Percentiles rank a stretch among this genome's conserved stretches.
Conservation (phyloP, 352 stramenopile species). For the Phytophthora gonapodyides region DNA sequence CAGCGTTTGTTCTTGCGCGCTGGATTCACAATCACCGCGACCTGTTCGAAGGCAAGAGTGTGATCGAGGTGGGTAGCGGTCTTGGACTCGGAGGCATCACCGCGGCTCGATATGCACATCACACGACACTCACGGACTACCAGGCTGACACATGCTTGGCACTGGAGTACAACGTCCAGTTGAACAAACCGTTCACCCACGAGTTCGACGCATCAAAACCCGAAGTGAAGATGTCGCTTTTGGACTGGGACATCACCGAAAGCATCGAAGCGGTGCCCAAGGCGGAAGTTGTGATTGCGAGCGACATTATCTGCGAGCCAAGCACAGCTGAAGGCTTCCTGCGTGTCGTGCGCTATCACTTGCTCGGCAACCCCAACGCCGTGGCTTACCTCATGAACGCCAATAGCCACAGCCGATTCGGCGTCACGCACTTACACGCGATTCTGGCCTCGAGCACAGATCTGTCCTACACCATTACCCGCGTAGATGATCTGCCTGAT, state of each 20-base stretch:
- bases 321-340: conserved; percentile 88
- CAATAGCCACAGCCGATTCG: conserved; percentile 87
- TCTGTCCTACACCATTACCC: conserved; percentile 73
- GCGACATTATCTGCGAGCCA: conserved; percentile 89
- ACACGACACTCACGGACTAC: conserved; percentile 82
- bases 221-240: conserved; percentile 52
- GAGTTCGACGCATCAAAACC: conserved; percentile 59
- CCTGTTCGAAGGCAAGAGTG: conserved; percentile 67
- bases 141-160: conserved; percentile 80
- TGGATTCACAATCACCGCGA: conserved; percentile 85
- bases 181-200: conserved; percentile 79
- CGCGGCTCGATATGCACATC: conserved; percentile 62
- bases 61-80: conserved; percentile 85
- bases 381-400: conserved; percentile 89
- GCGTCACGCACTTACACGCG: conserved; percentile 72
- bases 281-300: conserved; percentile 83
- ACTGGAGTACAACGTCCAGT: conserved; percentile 76
- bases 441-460: conserved; percentile 60
- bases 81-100: conserved; percentile 83
- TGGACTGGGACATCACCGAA: conserved; percentile 83
- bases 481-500: conserved; percentile 60
- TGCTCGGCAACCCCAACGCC: conserved; percentile 42
- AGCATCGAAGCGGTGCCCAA: conserved; percentile 60
- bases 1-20: conserved; percentile 75
- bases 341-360: conserved; percentile 67